These are phyloP conservation scores for Conidiobolus coronatus DNA, from an alignment of 371 early-diverging fungal genomes.

Conservation along the genomic window DNA sequence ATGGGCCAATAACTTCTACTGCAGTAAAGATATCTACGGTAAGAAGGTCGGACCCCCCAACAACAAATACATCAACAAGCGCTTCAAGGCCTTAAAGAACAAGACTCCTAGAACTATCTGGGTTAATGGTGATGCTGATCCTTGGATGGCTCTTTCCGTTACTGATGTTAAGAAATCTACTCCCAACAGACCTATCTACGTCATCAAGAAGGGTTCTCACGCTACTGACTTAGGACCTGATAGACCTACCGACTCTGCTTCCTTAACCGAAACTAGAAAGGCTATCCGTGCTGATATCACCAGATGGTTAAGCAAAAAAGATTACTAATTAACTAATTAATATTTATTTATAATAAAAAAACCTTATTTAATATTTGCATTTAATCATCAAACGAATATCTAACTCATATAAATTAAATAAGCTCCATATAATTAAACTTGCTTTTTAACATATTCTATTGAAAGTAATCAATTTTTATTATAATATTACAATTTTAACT, in stretches of 20 bases:
- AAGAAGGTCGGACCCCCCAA: background rate
- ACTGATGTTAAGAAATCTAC: background rate
- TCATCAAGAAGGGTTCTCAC: constrained; percentile 7
- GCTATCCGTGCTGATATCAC: background rate
- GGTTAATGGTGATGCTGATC: constrained; percentile 1
- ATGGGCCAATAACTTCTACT: constrained; percentile 3
- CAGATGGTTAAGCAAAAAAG: background rate
- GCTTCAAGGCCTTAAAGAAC: background rate
- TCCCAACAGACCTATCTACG: background rate
- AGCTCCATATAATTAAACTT: too few species aligned
- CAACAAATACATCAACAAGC: background rate
- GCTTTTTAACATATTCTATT: too few species aligned
- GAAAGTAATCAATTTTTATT: too few species aligned
- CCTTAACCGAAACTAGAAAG: constrained; percentile 3
- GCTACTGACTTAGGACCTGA: constrained; percentile 5
- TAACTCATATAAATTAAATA: too few species aligned
- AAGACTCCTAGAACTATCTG: background rate
- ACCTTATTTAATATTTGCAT: too few species aligned
- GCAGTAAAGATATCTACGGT: background rate
- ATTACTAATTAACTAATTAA: too few species aligned
- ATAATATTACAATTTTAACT: too few species aligned
- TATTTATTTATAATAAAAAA: too few species aligned
- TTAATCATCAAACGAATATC: too few species aligned
- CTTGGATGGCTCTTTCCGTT: constrained; percentile 1
- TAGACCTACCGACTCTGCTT: background rate